Evolutionary conservation across 2,329 filamentous ascomycete genomes (phyloP).

Genomic region (Falciphora oryzae): DNA sequence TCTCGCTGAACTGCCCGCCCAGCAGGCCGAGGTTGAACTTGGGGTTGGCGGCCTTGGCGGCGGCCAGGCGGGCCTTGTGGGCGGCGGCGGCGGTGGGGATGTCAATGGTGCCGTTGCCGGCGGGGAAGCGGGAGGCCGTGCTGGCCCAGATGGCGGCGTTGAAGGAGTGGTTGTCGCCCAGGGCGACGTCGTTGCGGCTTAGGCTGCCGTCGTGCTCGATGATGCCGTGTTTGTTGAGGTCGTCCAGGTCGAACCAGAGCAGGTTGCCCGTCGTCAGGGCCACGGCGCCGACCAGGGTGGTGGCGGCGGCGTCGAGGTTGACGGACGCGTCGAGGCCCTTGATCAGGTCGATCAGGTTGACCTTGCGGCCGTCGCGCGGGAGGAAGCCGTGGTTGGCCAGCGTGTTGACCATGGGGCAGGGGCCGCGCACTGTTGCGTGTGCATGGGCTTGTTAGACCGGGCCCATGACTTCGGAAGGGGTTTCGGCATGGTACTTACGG

Average conservation of each 20-base stretch:
- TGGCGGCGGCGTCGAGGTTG: slow-evolving; percentile 17
- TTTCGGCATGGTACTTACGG: background rate
- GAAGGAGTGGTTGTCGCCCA: slow-evolving; percentile 28
- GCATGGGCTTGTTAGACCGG: background rate
- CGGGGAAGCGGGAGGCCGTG: background rate
- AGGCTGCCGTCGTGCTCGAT: slow-evolving; percentile 30
- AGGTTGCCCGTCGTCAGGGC: slow-evolving; percentile 21
- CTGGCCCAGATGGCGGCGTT: slow-evolving; percentile 17
- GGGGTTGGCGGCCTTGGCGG: slow-evolving; percentile 12
- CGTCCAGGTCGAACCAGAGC: slow-evolving; percentile 26
- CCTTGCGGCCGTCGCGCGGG: slow-evolving; percentile 26
- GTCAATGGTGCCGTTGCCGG: slow-evolving; percentile 24
- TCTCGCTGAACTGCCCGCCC: slow-evolving; percentile 10
- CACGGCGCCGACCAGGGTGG: slow-evolving; percentile 20
- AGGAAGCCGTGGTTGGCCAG: slow-evolving; percentile 27
- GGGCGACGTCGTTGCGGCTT: slow-evolving; percentile 26
- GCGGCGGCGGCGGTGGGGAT: slow-evolving; percentile 1
- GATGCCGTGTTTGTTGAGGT: slow-evolving; percentile 26
- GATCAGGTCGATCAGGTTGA: slow-evolving; percentile 24
- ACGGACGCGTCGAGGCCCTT: slow-evolving; percentile 22
- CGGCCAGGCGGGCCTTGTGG: background rate
- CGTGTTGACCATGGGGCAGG: slow-evolving; percentile 25
- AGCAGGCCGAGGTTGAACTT: slow-evolving; percentile 2
- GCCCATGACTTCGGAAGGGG: background rate
- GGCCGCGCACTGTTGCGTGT: slow-evolving; percentile 15